phyloP scores from a whole-genome alignment of 306 rosid species.

The Vigna radiata region DNA sequence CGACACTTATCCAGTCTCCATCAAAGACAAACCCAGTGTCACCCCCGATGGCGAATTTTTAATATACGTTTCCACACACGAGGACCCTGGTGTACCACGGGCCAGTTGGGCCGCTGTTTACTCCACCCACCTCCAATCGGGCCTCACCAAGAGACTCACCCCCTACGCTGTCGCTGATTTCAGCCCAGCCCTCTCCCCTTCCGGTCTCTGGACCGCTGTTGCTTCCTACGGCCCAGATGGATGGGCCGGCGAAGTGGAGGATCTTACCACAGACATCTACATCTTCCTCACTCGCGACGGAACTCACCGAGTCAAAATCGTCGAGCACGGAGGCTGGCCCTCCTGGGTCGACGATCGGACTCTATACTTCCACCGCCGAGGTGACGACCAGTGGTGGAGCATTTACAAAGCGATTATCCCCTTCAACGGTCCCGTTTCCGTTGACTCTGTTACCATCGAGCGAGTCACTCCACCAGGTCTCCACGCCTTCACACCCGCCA shows the following conservation, averaged over 20 bases:
- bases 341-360: constrained; percentile 79
- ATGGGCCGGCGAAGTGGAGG: constrained; percentile 85
- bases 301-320: constrained; percentile 63
- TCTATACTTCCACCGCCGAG: constrained; percentile 80
- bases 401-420: constrained; percentile 71
- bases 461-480: constrained; percentile 88
- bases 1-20: constrained; percentile 47
- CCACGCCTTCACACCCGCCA: constrained; percentile 88
- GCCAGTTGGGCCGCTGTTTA: constrained; percentile 84
- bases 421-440: constrained; percentile 45
- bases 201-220: constrained; percentile 78
- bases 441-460: constrained; percentile 57
- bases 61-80: constrained; percentile 80
- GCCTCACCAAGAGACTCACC: constrained; percentile 72
- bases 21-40: constrained; percentile 76
- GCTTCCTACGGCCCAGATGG: constrained; percentile 80
- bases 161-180: constrained; percentile 78
- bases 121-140: constrained; percentile 67
- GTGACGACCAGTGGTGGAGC: constrained; percentile 83
- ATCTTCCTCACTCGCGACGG: constrained; percentile 78
- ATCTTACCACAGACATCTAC: constrained; percentile 78
- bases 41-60: constrained; percentile 52
- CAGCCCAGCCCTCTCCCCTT: constrained; percentile 85
- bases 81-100: constrained; percentile 61
- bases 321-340: constrained; percentile 97